Percentiles rank a stretch among this genome's conserved stretches.
phyloP scores from a whole-genome alignment of 2,329 filamentous ascomycete genomes.

The Arthrobotrys sinensis region DNA sequence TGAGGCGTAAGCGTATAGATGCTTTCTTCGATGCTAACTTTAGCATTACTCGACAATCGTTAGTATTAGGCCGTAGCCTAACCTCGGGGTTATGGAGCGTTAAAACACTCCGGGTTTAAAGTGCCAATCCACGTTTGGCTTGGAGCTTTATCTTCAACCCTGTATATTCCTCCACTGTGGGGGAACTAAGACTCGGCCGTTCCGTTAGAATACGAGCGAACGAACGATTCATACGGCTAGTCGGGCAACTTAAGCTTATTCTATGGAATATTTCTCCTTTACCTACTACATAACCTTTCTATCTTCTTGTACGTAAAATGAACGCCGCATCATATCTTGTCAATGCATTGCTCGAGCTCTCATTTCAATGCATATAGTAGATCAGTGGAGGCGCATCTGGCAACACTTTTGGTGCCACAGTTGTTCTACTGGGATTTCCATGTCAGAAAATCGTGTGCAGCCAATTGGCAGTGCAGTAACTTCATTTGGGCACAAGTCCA shows the following conservation, averaged over 20 bases:
- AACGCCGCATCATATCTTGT: constrained; percentile 22
- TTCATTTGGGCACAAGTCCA: constrained; percentile 42
- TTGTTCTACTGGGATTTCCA: constrained; percentile 51
- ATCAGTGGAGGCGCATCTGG: constrained; percentile 33
- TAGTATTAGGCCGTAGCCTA: constrained; percentile 29
- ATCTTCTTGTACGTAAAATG: constrained; percentile 28
- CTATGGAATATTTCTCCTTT: neutral
- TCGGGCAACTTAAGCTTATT: constrained; percentile 20
- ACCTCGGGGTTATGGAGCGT: constrained; percentile 19
- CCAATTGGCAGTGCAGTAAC: constrained; percentile 58
- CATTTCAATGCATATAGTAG: constrained; percentile 20
- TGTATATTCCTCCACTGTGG: constrained; percentile 42
- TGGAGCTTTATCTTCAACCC: constrained; percentile 30
- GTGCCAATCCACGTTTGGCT: constrained; percentile 16
- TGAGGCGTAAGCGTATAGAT: constrained; percentile 25
- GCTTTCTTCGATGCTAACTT: constrained; percentile 14
- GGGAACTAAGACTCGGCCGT: constrained; percentile 39
- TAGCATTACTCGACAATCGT: neutral
- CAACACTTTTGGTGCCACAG: constrained; percentile 60
- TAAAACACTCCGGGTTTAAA: constrained; percentile 4
- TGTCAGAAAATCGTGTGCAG: constrained; percentile 39
- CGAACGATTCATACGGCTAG: constrained; percentile 7
- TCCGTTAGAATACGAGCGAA: constrained; percentile 53
- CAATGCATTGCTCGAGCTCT: constrained; percentile 29
- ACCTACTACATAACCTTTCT: neutral